Percentiles rank a stretch among this genome's conserved stretches.
Conservation (phyloP, 2,329 filamentous ascomycete species). For the Aspergillus felis region DNA sequence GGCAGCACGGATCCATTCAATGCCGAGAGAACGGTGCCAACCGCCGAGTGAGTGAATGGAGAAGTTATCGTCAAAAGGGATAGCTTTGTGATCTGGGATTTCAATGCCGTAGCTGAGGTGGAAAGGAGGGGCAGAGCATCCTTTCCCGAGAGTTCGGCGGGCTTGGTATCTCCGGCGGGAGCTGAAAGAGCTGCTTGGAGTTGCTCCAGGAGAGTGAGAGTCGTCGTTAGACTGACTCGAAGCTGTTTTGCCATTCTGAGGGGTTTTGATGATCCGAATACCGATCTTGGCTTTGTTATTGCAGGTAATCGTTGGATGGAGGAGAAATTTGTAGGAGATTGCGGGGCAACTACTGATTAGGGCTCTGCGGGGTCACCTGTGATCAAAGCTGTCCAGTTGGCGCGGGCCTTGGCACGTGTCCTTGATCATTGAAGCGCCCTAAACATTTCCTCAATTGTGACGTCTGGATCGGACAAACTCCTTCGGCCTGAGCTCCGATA, state of each 20-base stretch:
- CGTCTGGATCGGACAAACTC: conserved; percentile 9
- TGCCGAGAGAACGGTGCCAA: conserved; percentile 66
- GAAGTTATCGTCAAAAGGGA: conserved; percentile 82
- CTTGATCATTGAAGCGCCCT: conserved; percentile 5
- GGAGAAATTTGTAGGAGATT: conserved; percentile 25
- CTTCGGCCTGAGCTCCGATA: conserved; percentile 6
- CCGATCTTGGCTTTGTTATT: background rate
- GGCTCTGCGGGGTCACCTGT: conserved; percentile 28
- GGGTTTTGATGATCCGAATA: background rate
- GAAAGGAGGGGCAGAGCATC: conserved; percentile 63
- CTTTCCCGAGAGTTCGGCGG: conserved; percentile 17
- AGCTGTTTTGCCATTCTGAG: conserved; percentile 32
- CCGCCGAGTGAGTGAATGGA: conserved; percentile 77
- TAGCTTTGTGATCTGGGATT: conserved; percentile 80
- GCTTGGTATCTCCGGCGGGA: conserved; percentile 10
- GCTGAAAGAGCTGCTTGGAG: conserved; percentile 37
- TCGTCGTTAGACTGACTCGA: conserved; percentile 27
- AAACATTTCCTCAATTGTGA: conserved; percentile 18
- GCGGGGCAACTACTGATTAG: conserved; percentile 29
- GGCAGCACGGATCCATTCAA: conserved; percentile 71
- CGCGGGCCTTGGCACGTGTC: conserved; percentile 18
- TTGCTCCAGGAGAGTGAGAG: conserved; percentile 35
- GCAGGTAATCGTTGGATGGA: background rate
- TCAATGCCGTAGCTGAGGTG: conserved; percentile 68
- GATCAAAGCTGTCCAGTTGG: background rate